phyloP scores from a whole-genome alignment of 2,329 filamentous ascomycete species.

The Helotiales sp. region DNA sequence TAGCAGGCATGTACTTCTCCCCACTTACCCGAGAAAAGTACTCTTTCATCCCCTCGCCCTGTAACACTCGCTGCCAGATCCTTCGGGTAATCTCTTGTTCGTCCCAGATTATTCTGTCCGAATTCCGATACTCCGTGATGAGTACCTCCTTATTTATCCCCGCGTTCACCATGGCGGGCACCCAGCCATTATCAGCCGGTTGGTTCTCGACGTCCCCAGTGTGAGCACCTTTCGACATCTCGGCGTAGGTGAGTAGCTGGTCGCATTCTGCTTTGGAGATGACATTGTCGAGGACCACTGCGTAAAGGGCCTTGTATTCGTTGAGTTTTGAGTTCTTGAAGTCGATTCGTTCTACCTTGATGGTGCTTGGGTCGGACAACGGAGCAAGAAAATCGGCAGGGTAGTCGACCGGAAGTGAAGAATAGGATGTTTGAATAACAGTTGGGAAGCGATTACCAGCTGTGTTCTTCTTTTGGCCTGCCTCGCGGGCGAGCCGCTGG shows the following conservation, averaged over 20 bases:
- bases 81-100: constrained; percentile 58
- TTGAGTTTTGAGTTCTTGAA: constrained; percentile 51
- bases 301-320: constrained; percentile 55
- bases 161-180: constrained; percentile 66
- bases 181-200: constrained; percentile 51
- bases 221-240: constrained; percentile 46
- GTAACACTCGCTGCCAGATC: constrained; percentile 60
- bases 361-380: constrained; percentile 43
- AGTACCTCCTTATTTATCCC: constrained; percentile 61
- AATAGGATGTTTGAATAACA: constrained; percentile 28
- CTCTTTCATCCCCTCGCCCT: constrained; percentile 43
- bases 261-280: constrained; percentile 60
- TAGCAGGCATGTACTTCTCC: constrained; percentile 25
- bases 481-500: not conserved
- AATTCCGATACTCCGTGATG: constrained; percentile 60
- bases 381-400: constrained; percentile 49
- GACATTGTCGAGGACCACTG: constrained; percentile 64
- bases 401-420: constrained; percentile 40
- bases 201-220: constrained; percentile 2
- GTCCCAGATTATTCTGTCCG: constrained; percentile 79
- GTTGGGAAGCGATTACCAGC: not conserved
- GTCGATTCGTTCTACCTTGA: constrained; percentile 51
- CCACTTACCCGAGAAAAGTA: constrained; percentile 39
- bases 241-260: constrained; percentile 50
- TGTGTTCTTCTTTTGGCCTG: not conserved